phyloP scores from a whole-genome alignment of 495 filamentous ascomycete species.

The Daldinia vernicosa region DNA sequence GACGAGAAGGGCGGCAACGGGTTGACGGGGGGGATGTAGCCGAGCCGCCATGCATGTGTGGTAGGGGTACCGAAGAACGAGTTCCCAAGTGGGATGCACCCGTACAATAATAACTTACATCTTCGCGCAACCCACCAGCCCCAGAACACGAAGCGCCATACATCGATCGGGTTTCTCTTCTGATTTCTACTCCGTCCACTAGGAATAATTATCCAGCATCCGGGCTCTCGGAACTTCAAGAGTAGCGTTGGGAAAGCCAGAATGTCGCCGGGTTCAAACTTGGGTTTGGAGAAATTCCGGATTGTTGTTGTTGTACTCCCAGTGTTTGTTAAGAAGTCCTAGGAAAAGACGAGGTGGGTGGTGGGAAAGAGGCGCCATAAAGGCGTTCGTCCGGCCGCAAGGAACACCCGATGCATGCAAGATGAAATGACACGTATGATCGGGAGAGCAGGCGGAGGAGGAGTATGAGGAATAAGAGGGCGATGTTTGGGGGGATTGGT shows the following conservation, averaged over 20 bases:
- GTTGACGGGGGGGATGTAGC: conserved; percentile 31
- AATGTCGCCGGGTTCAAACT: conserved; percentile 15
- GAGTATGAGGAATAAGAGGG: not conserved
- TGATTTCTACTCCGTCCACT: conserved; percentile 14
- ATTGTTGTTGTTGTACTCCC: conserved; percentile 4
- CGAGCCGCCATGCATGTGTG: conserved; percentile 40
- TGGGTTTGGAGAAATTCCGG: conserved; percentile 11
- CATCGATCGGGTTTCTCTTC: conserved; percentile 22
- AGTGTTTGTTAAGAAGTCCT: not conserved
- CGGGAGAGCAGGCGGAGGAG: conserved; percentile 4
- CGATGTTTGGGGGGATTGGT: not conserved
- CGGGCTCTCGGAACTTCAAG: conserved; percentile 18
- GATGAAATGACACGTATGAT: conserved; percentile 34
- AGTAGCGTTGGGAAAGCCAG: not conserved
- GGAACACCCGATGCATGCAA: conserved; percentile 39
- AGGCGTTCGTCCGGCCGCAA: conserved; percentile 29
- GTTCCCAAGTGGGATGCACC: conserved; percentile 19
- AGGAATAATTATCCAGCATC: conserved; percentile 23
- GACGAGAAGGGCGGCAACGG: conserved; percentile 26
- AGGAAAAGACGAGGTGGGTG: not conserved
- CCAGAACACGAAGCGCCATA: conserved; percentile 45
- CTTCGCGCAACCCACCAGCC: conserved; percentile 39
- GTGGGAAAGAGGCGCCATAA: conserved; percentile 15
- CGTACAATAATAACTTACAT: conserved; percentile 17
- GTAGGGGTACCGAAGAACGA: conserved; percentile 18